Percentiles rank a stretch among this genome's conserved stretches.
Conservation (phyloP, 2,329 filamentous ascomycete genomes). For the Aspergillus glaucus region DNA sequence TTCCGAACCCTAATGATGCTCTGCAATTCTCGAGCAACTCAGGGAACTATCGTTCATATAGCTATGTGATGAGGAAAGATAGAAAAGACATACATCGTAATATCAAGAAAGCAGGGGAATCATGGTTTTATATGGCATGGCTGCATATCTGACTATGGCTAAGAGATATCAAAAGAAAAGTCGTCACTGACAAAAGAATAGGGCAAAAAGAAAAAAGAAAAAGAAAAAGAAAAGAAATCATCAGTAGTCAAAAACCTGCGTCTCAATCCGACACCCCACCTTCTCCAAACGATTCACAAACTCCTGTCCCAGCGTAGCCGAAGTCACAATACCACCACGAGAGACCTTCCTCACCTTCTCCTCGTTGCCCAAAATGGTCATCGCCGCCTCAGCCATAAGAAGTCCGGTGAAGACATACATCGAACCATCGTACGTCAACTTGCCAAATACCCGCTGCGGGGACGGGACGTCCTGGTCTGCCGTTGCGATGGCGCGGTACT, state of each 20-base stretch:
- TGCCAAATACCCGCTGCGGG: constrained; percentile 37
- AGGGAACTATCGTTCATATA: no score
- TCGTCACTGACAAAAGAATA: no score
- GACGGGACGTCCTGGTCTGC: constrained; percentile 33
- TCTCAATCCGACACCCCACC: constrained; percentile 38
- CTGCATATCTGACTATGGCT: no score
- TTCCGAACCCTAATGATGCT: no score
- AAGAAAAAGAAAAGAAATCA: not conserved
- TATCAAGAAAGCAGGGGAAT: no score
- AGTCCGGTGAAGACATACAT: constrained; percentile 41
- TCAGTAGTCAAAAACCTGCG: constrained; percentile 29
- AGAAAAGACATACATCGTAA: no score
- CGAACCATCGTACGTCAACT: constrained; percentile 35
- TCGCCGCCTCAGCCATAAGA: constrained; percentile 40
- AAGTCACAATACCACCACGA: constrained; percentile 44
- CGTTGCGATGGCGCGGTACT: constrained; percentile 41
- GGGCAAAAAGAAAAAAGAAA: not conserved
- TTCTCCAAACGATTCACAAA: constrained; percentile 42
- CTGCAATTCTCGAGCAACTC: no score
- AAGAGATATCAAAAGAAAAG: no score
- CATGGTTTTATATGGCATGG: no score
- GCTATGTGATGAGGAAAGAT: no score
- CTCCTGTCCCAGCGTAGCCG: constrained; percentile 42
- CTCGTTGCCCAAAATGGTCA: constrained; percentile 39
- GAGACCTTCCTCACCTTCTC: constrained; percentile 36